A percentile compares a stretch with the other conserved stretches of the same genome.
These are phyloP conservation scores for Litchi chinensis DNA, from an alignment of 345 rosid species.

Conservation along the genomic window DNA sequence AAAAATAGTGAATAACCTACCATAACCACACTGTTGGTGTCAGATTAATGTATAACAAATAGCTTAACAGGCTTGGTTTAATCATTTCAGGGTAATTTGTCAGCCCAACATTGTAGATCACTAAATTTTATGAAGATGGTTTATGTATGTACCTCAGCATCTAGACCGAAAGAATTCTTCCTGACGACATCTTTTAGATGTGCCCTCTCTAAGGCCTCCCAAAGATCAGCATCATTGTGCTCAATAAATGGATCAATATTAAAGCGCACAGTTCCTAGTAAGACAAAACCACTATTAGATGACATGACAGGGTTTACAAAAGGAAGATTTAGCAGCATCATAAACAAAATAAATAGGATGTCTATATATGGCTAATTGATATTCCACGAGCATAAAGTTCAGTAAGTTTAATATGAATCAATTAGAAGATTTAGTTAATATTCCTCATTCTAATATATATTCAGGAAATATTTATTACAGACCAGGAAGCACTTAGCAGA, in stretches of 20 bases:
- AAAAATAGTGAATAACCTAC: too few species aligned
- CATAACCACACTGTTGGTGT: background rate
- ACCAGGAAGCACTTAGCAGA: background rate
- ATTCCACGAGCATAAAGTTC: background rate
- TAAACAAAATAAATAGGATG: background rate
- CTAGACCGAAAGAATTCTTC: constrained; percentile 67
- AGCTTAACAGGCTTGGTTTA: background rate
- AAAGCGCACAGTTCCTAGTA: constrained; percentile 81
- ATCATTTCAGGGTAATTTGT: background rate
- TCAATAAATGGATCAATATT: constrained; percentile 91
- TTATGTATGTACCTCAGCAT: constrained; percentile 59
- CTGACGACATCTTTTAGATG: constrained; percentile 79
- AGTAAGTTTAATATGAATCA: background rate
- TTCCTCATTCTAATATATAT: background rate
- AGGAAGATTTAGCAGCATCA: background rate
- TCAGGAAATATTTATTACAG: background rate
- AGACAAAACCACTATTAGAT: constrained; percentile 17
- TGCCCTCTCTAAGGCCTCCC: constrained; percentile 94
- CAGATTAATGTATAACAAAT: background rate
- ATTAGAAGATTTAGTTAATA: too few species aligned
- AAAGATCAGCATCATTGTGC: constrained; percentile 82
- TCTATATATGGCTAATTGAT: background rate
- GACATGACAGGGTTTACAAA: background rate
- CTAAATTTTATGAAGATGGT: background rate
- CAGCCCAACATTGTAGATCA: background rate